Conservation (phyloP, 371 early-diverging fungal genomes). For the Coemansia sp. region DNA sequence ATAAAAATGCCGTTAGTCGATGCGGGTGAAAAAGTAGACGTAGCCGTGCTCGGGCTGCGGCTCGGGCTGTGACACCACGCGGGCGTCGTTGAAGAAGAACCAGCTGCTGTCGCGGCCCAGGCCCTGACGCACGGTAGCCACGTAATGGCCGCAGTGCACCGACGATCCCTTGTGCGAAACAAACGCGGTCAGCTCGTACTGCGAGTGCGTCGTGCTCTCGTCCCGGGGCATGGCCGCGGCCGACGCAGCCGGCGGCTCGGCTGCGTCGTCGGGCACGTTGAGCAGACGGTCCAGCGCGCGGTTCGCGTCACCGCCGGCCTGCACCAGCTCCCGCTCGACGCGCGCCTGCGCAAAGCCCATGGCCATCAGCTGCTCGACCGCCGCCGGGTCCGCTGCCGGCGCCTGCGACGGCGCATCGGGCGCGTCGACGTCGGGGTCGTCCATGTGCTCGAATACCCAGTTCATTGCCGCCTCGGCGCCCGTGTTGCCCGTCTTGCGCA, state of each 20-base stretch:
- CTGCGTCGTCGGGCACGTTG: slow-evolving; percentile 77
- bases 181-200: slow-evolving; percentile 76
- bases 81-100: slow-evolving; percentile 93
- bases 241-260: slow-evolving; percentile 10
- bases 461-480: slow-evolving; percentile 88
- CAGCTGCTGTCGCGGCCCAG: slow-evolving; percentile 60
- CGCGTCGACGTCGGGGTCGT: slow-evolving; percentile 67
- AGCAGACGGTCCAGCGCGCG: slow-evolving; percentile 96
- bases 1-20: slow-evolving; percentile 2
- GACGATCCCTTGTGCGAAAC: slow-evolving; percentile 97
- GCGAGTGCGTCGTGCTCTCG: slow-evolving; percentile 54
- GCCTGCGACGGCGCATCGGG: slow-evolving; percentile 25
- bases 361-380: slow-evolving; percentile 66
- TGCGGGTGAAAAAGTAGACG: slow-evolving; percentile 61
- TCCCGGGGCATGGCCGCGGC: slow-evolving; percentile 12
- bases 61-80: slow-evolving; percentile 73
- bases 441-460: slow-evolving; percentile 95
- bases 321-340: slow-evolving; percentile 77
- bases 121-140: slow-evolving; percentile 72
- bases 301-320: slow-evolving; percentile 81
- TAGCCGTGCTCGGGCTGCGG: slow-evolving; percentile 74
- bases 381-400: slow-evolving; percentile 48
- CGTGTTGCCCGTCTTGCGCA: slow-evolving; percentile 75
- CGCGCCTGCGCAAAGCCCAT: slow-evolving; percentile 90
- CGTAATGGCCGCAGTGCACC: slow-evolving; percentile 95